Evolutionary conservation across 768 basidiomycete genomes (phyloP), one percentile per base, ranked within the genome.

Genomic region (Leccinum subtestaceum): DNA sequence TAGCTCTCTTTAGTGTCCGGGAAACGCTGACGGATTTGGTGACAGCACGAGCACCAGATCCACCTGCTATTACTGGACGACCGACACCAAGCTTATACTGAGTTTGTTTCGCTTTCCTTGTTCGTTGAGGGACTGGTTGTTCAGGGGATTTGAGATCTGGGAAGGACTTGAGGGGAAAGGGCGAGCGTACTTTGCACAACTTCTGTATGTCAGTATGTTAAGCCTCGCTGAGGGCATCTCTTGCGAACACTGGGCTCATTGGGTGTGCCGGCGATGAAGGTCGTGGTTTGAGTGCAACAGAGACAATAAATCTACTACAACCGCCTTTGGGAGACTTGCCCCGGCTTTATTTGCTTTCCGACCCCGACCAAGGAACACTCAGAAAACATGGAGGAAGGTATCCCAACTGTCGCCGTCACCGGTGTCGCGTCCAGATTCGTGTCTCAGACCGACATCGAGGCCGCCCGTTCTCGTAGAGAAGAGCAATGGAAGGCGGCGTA

Each of bases 401-500:
- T 92, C 27, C 91, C 91, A 43, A 89, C 87, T 45, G 82, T 93
- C 57, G 82, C 88, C 9, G 76, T 84, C 9, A 84, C 84, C 66
- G 80, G 80, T 38, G 91, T 93, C 48, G 89, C 91, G 70, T 90
- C 91, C 46, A 86, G 92, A 56, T 94, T 94, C 74, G 84, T 94
- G 62, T 86, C 91, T 46, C 85, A 91, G 72, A 80, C 80, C 15
- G 92, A 94, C 55, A 74, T 94, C 48, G 92, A 93, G 40, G 76
- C 80, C 21, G 89, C 89, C 38, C 88, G 84, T 56, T 77, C 82
- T 7, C 78, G 85, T 31, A 78, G 85, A 61, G 92, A 94, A 6
- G 91, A 91, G 66, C 89, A 92, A 65, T 94, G 92, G 92, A 91
- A 87, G 67, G 92, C 91, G 13, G 92, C 92, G 27, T 94, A 93